Base-by-base conservation (phyloP, 2,329 filamentous ascomycete genomes). In the Bisporella sp. region DNA sequence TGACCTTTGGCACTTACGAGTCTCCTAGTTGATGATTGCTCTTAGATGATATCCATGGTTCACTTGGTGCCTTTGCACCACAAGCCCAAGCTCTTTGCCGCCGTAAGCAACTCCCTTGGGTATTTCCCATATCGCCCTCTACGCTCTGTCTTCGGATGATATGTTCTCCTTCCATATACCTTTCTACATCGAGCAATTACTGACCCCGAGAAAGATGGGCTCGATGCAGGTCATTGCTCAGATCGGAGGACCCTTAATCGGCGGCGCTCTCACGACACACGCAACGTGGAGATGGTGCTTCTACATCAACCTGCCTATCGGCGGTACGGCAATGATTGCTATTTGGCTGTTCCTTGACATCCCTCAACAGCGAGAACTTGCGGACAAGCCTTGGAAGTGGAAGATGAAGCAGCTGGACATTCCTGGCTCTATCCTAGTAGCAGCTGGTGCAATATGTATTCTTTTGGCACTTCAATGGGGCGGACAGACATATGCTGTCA, bases 381-480 rank as follows among this genome's bases (percentile, higher is more conserved):
- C 45, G 5, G 71, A 71, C 1, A 57, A 73, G 8, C 67, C 45
- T 28, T 44, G 28, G 29, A 53, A 69, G 49, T 68, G 68, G 64
- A 64, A 64, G 50, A 55, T 67, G 7, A 52, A 50, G n/a, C 61
- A 61, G 33, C 69, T 77, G 59, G 73, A 77, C 50, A 51, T 74
- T 39, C 59, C 75, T 43, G 70, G 76, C 66, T 62, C 64, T 59
- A 57, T 63, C 61, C 57, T 44, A 29, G 52, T 77, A 43, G 68
- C 76, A 67, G 64, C 66, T 58, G 58, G 63, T 61, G 58, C 66
- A 60, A 54, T 75, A 58, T 57, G 61, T 56, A 64, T 70, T 51
- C 62, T 73, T 39, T 63, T 74, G 4, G 72, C 70, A 31, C 59
- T 75, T 1, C 69, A 74, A 57, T 75, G 69, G 57, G 73, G 71